Base-by-base conservation (phyloP, 2,329 filamentous ascomycete genomes). In the Atkinsonella hypoxylon region DNA sequence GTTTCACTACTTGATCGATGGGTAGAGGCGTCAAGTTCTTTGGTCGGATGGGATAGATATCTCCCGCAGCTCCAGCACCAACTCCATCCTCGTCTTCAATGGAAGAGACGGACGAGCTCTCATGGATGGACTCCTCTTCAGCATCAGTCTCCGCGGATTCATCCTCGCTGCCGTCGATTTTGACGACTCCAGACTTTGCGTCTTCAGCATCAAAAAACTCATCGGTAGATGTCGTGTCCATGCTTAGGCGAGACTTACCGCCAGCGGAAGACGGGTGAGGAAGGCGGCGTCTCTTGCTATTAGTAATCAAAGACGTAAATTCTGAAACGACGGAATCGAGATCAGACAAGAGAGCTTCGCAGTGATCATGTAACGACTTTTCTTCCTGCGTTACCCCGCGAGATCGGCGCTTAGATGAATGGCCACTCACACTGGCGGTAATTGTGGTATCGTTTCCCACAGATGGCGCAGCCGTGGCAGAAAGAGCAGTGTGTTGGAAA, bases 151-250 rank as follows among this genome's bases (percentile, higher is more conserved):
- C 49, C 11, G 55, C 42, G 17, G 51, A 57, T 54, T 86, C 85
- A 48, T 84, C 82, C 47, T 87, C 86, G 61, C 81, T 87, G 44
- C 78, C 81, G 53, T 73, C 67, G 48, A 96, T 91, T 46, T 83
- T 83, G 55, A 95, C 73, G 9, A 95, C 74, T 50, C 87, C 82
- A 8, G 83, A 82, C 15, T 70, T 70, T 22, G 68, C 72, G 57
- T 79, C 78, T 60, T 85, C 82, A 1, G 93, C 93, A 64, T 98
- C 93, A 59, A 96, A 98, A 68, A 97, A 98, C 63, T 97, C 91
- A 51, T 95, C 87, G 2, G 87, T 85, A 20, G 78, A 77, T 4
- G 83, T 76, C 0, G 89, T 95, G 55, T 95, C 90, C 49, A 94
- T 79, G 61, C 89, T 95, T 60, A 77, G 74, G 38, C 76, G 70